phyloP scores from a whole-genome alignment of 2,329 filamentous ascomycete genomes.

The Apiospora kogelbergensis region DNA sequence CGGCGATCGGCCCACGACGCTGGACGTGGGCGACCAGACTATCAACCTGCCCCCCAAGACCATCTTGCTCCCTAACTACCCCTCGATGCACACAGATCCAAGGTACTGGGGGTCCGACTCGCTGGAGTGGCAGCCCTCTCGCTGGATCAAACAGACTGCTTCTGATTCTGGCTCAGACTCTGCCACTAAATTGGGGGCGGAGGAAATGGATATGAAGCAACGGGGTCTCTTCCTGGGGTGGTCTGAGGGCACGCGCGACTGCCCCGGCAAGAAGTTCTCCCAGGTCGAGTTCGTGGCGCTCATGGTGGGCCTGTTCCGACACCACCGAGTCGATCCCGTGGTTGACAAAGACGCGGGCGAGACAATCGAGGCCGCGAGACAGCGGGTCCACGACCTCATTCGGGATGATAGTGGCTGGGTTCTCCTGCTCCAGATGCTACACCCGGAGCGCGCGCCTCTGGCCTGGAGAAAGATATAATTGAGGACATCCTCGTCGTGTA shows the following conservation, averaged over 20 bases:
- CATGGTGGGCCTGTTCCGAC: constrained; percentile 25
- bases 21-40: constrained; percentile 20
- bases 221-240: constrained; percentile 26
- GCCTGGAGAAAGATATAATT: constrained; percentile 8
- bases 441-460: constrained; percentile 13
- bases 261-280: constrained; percentile 32
- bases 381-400: constrained; percentile 10
- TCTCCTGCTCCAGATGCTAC: constrained; percentile 16
- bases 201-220: constrained; percentile 18
- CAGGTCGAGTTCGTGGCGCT: constrained; percentile 34
- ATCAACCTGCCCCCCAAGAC: constrained; percentile 22
- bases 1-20: constrained; percentile 11
- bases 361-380: constrained; percentile 1
- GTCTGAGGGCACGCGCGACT: constrained; percentile 31
- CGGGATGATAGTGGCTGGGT: background rate
- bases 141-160: constrained; percentile 20
- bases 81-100: constrained; percentile 25
- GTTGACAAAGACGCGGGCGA: constrained; percentile 15
- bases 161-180: background rate
- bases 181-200: constrained; percentile 3
- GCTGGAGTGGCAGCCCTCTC: constrained; percentile 24
- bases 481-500: no score
- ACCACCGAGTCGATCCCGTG: constrained; percentile 25
- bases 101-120: constrained; percentile 27
- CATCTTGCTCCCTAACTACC: constrained; percentile 21